A percentile compares a stretch with the other conserved stretches of the same genome.
phyloP scores from a whole-genome alignment of 2,329 filamentous ascomycete species.

The Fusarium armeniacum region DNA sequence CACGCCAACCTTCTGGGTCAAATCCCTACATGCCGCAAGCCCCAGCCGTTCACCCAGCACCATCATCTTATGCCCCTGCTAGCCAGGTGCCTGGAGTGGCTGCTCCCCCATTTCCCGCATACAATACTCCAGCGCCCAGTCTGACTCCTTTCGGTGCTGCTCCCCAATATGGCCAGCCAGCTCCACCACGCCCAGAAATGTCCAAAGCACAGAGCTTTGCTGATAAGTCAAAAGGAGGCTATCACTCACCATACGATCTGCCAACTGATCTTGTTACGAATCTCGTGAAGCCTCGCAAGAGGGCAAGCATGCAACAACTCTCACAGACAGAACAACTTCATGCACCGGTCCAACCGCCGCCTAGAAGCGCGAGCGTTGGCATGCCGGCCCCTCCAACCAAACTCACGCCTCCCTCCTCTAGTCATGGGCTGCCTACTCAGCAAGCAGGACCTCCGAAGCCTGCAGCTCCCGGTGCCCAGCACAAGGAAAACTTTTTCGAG shows the following conservation, averaged over 20 bases:
- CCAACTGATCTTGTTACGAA: slow-evolving; percentile 80
- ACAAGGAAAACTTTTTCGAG: slow-evolving; percentile 78
- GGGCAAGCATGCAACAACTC: slow-evolving; percentile 70
- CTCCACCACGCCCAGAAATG: slow-evolving; percentile 59
- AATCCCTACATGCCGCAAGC: slow-evolving; percentile 51
- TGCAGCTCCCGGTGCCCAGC: slow-evolving; percentile 54
- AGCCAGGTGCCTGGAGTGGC: slow-evolving; percentile 20
- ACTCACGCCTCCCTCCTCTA: slow-evolving; percentile 54
- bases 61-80: slow-evolving; percentile 46
- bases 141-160: slow-evolving; percentile 45
- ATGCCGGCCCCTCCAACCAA: slow-evolving; percentile 50
- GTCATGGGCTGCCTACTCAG: slow-evolving; percentile 51
- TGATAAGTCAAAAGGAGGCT: slow-evolving; percentile 91
- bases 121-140: slow-evolving; percentile 44
- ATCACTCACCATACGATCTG: slow-evolving; percentile 93
- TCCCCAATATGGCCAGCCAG: slow-evolving; percentile 57
- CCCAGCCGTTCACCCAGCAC: slow-evolving; percentile 29
- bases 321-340: slow-evolving; percentile 59
- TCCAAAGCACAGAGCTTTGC: slow-evolving; percentile 84
- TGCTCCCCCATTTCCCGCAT: slow-evolving; percentile 38
- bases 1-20: slow-evolving; percentile 27
- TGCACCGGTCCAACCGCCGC: slow-evolving; percentile 57
- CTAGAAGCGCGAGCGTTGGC: slow-evolving; percentile 74
- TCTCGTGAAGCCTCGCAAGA: slow-evolving; percentile 75
- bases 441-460: slow-evolving; percentile 55